Base-by-base conservation (phyloP, 2,329 filamentous ascomycete genomes). In the Colletotrichum siamense region DNA sequence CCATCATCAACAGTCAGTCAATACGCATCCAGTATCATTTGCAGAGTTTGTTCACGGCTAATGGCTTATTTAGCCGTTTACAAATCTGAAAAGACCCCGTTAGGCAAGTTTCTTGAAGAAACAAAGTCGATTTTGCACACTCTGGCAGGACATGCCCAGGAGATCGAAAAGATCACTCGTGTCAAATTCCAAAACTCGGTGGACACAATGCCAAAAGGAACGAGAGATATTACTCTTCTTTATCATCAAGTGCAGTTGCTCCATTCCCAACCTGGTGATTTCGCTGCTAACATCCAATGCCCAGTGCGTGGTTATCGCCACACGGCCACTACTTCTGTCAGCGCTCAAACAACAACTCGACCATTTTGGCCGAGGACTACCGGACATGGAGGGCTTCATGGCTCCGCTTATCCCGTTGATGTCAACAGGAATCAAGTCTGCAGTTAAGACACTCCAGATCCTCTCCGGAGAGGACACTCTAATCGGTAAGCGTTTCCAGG, bases 351-450 rank as follows among this genome's bases (percentile, higher is more conserved):
- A 86, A 69, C 79, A 84, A 5, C 73, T 85, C 0, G 82, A 85
- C 0, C 82, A 80, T 8, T 71, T 84, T 0, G 77, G 76, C 0
- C 75, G 69, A 1, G 79, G 75, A 0, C 77, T 69, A 4, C 81
- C 85, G 30, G 81, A 85, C 32, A 83, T 83, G 39, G 80, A 83
- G 10, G 81, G 71, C 0, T 83, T 86, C n/a, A n/a, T 71, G 6
- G 15, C 65, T 7, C 49, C 67, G 5, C 86, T 84, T 2, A 83
- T 81, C 15, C 78, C 83, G 0, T 71, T 87, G 0, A 85, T 87
- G 9, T 83, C 82, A 0, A 85, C 83, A 0, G 84, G 86, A 6
- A 86, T 87, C 24, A 86, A 87, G 39, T 87, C 85, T 0, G 85
- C 86, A 0, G 79, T 81, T 5, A 87, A 87, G 64, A 85, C 83